Evolutionary conservation across 2,329 filamentous ascomycete species (phyloP), one percentile per base, ranked within the genome.

Genomic region (Pseudohalonectria lignicola): DNA sequence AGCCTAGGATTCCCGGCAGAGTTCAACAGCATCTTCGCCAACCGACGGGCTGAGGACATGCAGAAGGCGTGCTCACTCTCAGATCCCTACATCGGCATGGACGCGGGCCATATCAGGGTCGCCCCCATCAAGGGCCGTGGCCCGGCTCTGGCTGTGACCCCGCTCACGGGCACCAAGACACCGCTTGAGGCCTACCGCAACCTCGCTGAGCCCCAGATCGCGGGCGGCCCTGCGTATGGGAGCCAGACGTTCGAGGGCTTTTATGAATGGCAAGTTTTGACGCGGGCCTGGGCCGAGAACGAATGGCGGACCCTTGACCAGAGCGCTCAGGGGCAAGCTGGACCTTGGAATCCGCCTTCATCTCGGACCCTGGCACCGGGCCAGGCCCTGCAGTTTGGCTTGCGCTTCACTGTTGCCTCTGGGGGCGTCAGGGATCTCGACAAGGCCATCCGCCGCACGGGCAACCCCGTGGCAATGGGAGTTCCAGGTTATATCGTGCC

Each of bases 11-110:
- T 79, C 36, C 74, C 74, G 0, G 63, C 71, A 16, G 71, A 75
- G 49, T 74, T 77, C 56, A 78, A 78, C 55, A 78, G 69, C 50
- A 76, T 79, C 45, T 78, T 78, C 47, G 74, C 64, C 11, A 59
- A 60, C 32, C 63, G 71, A 8, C 52, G 55, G 2, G 62, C 71
- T 0, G 54, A 55, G 3, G 63, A 72, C 6, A 74, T 67, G 6
- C 63, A 67, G 38, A 52, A 56, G 0, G 59, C 62, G 19, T 78
- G 74, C 48, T 70, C 69, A 0, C 59, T 78, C 3, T 62, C 69
- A 0, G 74, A 79, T 40, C 74, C 74, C 0, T 76, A 76, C 39
- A 66, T 78, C n/a, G 74, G 74, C 2, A 59, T 76, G 41, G 59
- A 76, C 37, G 73, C 70, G 0, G 74, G 74, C 0, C 71, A 74